Percentiles rank a stretch among this genome's conserved stretches.
Conservation (phyloP, 169 alveolate genomes). For the Plasmodium coatneyi region DNA sequence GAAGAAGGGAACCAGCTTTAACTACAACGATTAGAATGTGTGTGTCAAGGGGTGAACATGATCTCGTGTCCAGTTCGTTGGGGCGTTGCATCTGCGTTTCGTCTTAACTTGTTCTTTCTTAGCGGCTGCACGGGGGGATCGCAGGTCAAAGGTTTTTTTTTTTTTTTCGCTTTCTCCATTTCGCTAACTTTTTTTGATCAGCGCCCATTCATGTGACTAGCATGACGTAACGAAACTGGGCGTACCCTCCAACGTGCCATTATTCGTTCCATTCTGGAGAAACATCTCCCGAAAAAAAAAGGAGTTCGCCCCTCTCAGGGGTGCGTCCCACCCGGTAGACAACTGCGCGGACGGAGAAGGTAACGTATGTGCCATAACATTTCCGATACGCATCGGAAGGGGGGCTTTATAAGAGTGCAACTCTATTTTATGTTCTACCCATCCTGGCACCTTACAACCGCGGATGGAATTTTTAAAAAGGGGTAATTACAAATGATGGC, state of each 20-base stretch:
- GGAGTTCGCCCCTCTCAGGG: neutral
- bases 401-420: neutral
- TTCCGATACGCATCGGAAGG: neutral
- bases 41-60: neutral
- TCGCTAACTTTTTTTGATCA: neutral
- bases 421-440: neutral
- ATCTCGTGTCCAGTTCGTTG: neutral
- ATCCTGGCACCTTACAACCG: neutral
- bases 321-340: neutral
- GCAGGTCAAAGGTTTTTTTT: neutral
- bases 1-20: constrained; percentile 55
- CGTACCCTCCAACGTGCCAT: neutral
- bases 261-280: neutral
- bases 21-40: constrained; percentile 32
- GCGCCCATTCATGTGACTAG: neutral
- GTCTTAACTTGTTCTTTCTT: neutral
- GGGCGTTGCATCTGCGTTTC: neutral
- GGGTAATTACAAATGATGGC: neutral
- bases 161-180: neutral
- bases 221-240: neutral
- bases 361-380: neutral
- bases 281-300: neutral
- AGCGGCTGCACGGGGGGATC: neutral
- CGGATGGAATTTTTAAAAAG: neutral
- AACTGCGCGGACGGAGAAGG: neutral